Evolutionary conservation across 164 flowering plant genomes (phyloP).

Genomic region (Kalanchoe fedtschenkoi): DNA sequence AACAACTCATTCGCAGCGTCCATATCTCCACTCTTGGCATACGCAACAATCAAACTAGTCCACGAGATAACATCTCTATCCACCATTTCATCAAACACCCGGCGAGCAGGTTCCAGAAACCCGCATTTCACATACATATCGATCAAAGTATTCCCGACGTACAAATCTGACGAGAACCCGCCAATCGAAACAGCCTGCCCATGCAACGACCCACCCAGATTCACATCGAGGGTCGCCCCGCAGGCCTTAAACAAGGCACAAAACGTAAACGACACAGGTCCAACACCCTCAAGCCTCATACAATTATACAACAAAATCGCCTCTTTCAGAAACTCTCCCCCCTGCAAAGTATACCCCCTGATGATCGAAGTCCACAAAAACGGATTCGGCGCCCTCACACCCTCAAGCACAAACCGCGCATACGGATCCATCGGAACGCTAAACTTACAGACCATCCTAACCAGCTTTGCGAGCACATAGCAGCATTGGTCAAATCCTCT

Average conservation of each 20-base stretch:
- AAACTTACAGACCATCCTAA: slow-evolving; percentile 34
- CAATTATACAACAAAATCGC: slow-evolving; percentile 23
- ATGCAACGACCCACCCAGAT: slow-evolving; percentile 41
- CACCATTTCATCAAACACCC: slow-evolving; percentile 33
- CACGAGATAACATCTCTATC: slow-evolving; percentile 26
- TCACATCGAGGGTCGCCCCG: slow-evolving; percentile 15
- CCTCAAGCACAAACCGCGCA: slow-evolving; percentile 23
- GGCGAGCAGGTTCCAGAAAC: slow-evolving; percentile 18
- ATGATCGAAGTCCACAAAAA: slow-evolving; percentile 58
- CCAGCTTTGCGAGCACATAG: slow-evolving; percentile 37
- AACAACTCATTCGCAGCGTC: slow-evolving; percentile 19
- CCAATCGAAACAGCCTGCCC: slow-evolving; percentile 41
- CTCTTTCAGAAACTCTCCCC: slow-evolving; percentile 20
- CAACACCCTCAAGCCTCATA: slow-evolving; percentile 34
- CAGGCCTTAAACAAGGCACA: slow-evolving; percentile 47
- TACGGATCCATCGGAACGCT: slow-evolving; percentile 32
- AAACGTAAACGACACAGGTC: slow-evolving; percentile 50
- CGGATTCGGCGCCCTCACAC: slow-evolving; percentile 33
- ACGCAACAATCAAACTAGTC: slow-evolving; percentile 28
- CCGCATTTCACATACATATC: slow-evolving; percentile 35
- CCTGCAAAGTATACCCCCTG: slow-evolving; percentile 35
- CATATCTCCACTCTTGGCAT: slow-evolving; percentile 24
- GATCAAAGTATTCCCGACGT: slow-evolving; percentile 38
- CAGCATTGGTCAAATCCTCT: slow-evolving; percentile 30
- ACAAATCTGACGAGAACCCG: slow-evolving; percentile 39